These are phyloP conservation scores for Pascua sp. DNA, from an alignment of 1,284 basidiomycete genomes.

Conservation along the genomic window DNA sequence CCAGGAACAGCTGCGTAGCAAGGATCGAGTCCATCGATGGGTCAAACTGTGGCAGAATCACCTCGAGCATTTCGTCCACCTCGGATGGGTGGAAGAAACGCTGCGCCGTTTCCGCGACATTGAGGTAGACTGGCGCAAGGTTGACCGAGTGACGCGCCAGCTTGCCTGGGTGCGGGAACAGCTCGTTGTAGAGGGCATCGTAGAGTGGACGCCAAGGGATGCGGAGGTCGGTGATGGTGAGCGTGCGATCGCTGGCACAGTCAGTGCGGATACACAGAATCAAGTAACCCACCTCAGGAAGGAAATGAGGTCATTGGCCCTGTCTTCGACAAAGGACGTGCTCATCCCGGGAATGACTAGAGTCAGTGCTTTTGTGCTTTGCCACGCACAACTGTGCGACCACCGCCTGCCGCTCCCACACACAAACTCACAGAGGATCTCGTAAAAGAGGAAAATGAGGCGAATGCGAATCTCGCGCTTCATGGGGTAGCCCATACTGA, in stretches of 20 bases:
- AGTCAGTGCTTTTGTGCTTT: not conserved
- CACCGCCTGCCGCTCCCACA: no score
- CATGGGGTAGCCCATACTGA: slow-evolving; percentile 77
- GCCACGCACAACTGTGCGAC: not conserved
- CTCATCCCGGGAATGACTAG: slow-evolving; percentile 57
- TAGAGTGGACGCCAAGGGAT: slow-evolving; percentile 86
- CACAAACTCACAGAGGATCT: slow-evolving; percentile 49
- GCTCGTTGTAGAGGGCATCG: slow-evolving; percentile 71
- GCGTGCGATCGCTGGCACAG: slow-evolving; percentile 63
- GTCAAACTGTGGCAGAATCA: slow-evolving; percentile 62
- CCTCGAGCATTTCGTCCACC: slow-evolving; percentile 81
- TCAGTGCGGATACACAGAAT: slow-evolving; percentile 51
- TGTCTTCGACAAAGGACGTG: slow-evolving; percentile 52
- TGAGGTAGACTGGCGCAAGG: slow-evolving; percentile 61
- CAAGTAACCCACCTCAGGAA: slow-evolving; percentile 59
- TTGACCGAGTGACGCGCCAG: slow-evolving; percentile 68
- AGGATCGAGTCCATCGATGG: slow-evolving; percentile 72
- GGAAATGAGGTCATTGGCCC: slow-evolving; percentile 52
- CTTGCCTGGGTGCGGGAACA: slow-evolving; percentile 77
- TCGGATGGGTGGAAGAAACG: slow-evolving; percentile 88
- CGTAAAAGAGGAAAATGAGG: slow-evolving; percentile 76
- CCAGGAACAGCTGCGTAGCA: slow-evolving; percentile 73
- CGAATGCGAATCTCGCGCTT: slow-evolving; percentile 72
- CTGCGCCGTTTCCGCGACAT: slow-evolving; percentile 74
- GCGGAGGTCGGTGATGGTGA: slow-evolving; percentile 75